Evolutionary conservation across 164 flowering plant genomes (phyloP).

Genomic region (Vitis cinerea): DNA sequence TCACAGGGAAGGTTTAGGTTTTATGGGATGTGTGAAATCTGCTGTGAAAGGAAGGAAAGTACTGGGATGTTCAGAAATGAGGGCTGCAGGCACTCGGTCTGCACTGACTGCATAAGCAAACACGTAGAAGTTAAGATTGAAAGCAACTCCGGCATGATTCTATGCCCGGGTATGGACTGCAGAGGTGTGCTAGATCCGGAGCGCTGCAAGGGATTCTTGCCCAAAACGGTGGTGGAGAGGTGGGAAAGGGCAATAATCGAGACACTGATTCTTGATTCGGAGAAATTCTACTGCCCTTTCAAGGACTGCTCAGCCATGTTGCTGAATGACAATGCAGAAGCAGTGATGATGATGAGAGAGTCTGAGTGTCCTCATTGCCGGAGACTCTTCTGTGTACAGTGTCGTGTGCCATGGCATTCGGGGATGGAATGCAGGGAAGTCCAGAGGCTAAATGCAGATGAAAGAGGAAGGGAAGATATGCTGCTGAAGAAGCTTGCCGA

Average conservation of each 20-base stretch:
- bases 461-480: slow-evolving; percentile 21
- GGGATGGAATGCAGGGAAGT: slow-evolving; percentile 28
- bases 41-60: slow-evolving; percentile 4
- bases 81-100: slow-evolving; percentile 33
- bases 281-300: slow-evolving; percentile 34
- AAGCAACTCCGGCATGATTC: slow-evolving; percentile 9
- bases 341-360: slow-evolving; percentile 1
- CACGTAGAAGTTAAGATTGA: slow-evolving; percentile 30
- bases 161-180: slow-evolving; percentile 29
- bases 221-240: slow-evolving; percentile 17
- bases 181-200: slow-evolving; percentile 15
- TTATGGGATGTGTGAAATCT: slow-evolving; percentile 12
- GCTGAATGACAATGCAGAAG: slow-evolving; percentile 16
- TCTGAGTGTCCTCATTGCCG: slow-evolving; percentile 27
- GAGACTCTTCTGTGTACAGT: slow-evolving; percentile 28
- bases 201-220: slow-evolving; percentile 18
- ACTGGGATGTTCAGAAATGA: slow-evolving; percentile 16
- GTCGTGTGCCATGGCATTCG: slow-evolving; percentile 36
- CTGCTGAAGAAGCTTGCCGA: slow-evolving; percentile 26
- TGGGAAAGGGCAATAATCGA: slow-evolving; percentile 28
- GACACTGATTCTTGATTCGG: slow-evolving; percentile 18
- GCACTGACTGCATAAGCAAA: slow-evolving; percentile 37
- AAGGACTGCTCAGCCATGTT: slow-evolving; percentile 34
- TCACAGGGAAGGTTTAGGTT: no score
- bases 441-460: slow-evolving; percentile 20